Conservation (phyloP, 345 rosid species). For the Pistacia atlantica region DNA sequence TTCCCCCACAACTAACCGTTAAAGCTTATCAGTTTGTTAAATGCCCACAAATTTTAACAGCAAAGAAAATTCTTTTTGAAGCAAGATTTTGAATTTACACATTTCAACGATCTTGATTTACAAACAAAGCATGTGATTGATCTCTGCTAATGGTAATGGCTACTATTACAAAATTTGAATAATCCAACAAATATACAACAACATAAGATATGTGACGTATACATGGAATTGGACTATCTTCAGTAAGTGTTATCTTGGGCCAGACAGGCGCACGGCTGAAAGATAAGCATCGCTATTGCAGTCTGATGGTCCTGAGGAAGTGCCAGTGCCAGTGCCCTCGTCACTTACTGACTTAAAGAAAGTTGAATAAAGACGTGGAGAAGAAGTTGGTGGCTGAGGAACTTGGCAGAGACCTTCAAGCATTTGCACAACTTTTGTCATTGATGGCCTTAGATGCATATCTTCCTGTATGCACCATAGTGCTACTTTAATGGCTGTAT, state of each 20-base stretch:
- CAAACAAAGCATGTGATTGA: neutral
- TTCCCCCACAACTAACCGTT: neutral
- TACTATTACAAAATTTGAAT: conserved; percentile 28
- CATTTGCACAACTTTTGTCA: conserved; percentile 92
- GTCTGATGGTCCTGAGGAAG: conserved; percentile 80
- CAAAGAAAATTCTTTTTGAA: no score
- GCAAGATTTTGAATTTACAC: neutral
- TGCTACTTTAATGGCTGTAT: conserved; percentile 66
- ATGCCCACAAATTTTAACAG: no score
- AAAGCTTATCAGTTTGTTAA: no score
- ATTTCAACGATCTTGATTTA: neutral
- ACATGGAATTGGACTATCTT: neutral
- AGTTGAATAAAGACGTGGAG: conserved; percentile 59
- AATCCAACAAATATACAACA: conserved; percentile 17
- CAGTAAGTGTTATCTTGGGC: conserved; percentile 70
- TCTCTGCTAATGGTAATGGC: neutral
- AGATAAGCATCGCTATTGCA: conserved; percentile 64
- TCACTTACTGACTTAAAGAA: conserved; percentile 50
- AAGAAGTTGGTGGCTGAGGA: conserved; percentile 61
- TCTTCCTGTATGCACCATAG: conserved; percentile 97
- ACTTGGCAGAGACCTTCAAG: conserved; percentile 81
- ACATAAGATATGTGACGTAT: neutral
- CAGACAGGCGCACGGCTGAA: conserved; percentile 83
- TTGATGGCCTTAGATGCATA: conserved; percentile 74
- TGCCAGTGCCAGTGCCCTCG: conserved; percentile 36